Conservation (phyloP, 257 asterid species). For the Voacanga thouarsii region DNA sequence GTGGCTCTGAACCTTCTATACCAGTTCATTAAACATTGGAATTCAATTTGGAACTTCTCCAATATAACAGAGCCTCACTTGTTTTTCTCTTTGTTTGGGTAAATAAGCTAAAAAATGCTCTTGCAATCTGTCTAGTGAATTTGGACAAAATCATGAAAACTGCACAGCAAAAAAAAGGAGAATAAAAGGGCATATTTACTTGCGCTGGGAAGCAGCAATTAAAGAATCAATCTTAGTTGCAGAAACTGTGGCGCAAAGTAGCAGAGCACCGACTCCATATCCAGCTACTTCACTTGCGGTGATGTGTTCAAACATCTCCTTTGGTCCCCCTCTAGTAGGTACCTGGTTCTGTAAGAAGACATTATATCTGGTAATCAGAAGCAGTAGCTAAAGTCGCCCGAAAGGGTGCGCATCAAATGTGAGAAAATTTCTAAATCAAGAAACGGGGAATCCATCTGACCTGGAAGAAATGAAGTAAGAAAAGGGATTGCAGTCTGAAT, state of each 20-base stretch:
- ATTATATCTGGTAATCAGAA: neutral
- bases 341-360: too few species aligned
- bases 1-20: too few species aligned
- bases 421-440: too few species aligned
- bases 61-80: neutral
- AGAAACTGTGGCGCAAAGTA: slow-evolving; percentile 71
- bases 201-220: slow-evolving; percentile 79
- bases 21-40: neutral
- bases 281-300: slow-evolving; percentile 90
- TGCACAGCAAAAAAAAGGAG: neutral
- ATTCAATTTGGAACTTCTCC: neutral
- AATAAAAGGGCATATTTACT: slow-evolving; percentile 31
- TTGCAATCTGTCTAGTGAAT: neutral
- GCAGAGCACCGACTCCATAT: slow-evolving; percentile 74
- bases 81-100: too few species aligned
- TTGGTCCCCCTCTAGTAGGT: too few species aligned
- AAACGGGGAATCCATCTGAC: too few species aligned
- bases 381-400: too few species aligned
- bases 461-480: too few species aligned
- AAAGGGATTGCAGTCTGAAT: too few species aligned
- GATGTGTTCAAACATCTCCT: slow-evolving; percentile 69
- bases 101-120: too few species aligned
- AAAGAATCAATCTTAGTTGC: slow-evolving; percentile 80
- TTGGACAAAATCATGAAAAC: neutral
- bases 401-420: neutral